A percentile compares a stretch with the other conserved stretches of the same genome.
Conservation (phyloP, 495 filamentous ascomycete genomes). For the Aspergillus conjunctus region DNA sequence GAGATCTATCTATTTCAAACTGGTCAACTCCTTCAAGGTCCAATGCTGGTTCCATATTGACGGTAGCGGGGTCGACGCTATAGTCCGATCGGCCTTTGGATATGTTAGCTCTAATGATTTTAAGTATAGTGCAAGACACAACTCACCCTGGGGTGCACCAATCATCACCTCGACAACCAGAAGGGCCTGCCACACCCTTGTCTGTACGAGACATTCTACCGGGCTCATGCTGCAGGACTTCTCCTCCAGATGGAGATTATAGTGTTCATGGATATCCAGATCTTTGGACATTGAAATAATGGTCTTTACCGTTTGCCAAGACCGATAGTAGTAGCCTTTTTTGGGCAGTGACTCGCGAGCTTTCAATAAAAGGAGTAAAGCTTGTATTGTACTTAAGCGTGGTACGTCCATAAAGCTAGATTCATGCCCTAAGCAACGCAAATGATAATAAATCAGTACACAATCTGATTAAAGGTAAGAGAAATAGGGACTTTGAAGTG, state of each 20-base stretch:
- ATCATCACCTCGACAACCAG: slow-evolving; percentile 91
- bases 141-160: slow-evolving; percentile 86
- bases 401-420: slow-evolving; percentile 96
- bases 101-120: slow-evolving; percentile 28
- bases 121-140: background rate
- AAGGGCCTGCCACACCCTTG: slow-evolving; percentile 87
- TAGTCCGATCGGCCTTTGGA: slow-evolving; percentile 77
- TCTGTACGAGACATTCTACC: slow-evolving; percentile 80
- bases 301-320: slow-evolving; percentile 95
- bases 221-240: slow-evolving; percentile 65
- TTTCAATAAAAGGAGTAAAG: slow-evolving; percentile 83
- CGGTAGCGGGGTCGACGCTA: slow-evolving; percentile 69
- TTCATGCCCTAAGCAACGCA: slow-evolving; percentile 69
- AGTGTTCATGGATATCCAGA: slow-evolving; percentile 87
- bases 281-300: slow-evolving; percentile 93
- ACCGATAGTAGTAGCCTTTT: slow-evolving; percentile 94
- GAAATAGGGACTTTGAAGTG: background rate
- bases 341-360: slow-evolving; percentile 89
- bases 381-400: slow-evolving; percentile 91
- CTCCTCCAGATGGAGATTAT: slow-evolving; percentile 71
- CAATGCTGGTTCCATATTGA: slow-evolving; percentile 72
- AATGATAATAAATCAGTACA: slow-evolving; percentile 26
- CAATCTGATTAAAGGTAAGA: background rate
- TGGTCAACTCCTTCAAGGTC: slow-evolving; percentile 69
- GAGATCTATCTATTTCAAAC: slow-evolving; percentile 72